Conservation (phyloP, 495 filamentous ascomycete genomes). For the Podospora pseudocomata region DNA sequence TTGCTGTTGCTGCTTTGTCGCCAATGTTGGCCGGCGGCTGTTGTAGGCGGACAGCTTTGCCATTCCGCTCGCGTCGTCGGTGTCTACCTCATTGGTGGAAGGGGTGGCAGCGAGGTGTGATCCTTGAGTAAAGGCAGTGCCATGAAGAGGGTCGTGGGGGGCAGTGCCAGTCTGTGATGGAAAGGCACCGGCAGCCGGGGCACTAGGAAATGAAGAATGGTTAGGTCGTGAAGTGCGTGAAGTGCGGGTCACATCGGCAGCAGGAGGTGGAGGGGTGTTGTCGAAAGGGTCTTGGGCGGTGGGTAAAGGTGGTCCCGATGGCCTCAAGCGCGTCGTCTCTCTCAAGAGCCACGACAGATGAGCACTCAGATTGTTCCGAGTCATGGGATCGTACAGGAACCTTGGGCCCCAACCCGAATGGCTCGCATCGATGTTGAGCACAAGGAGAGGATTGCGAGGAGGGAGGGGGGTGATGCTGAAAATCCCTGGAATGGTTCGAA, state of each 20-base stretch:
- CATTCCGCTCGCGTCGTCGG: background rate
- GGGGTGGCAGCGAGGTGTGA: background rate
- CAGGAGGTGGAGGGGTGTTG: slow-evolving; percentile 13
- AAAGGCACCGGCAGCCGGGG: background rate
- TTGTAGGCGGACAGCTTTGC: background rate
- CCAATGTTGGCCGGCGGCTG: background rate
- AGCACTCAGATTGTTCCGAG: slow-evolving; percentile 45
- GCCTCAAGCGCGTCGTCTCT: slow-evolving; percentile 34
- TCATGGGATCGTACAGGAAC: slow-evolving; percentile 52
- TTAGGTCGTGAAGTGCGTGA: background rate
- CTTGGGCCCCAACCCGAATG: slow-evolving; percentile 31
- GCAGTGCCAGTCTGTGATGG: background rate
- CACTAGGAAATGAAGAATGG: background rate
- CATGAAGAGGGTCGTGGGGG: background rate
- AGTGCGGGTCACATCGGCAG: background rate
- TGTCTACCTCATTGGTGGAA: background rate
- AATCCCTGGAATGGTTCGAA: slow-evolving; percentile 1
- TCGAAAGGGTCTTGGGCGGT: slow-evolving; percentile 24
- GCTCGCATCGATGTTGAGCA: slow-evolving; percentile 24
- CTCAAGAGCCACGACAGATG: slow-evolving; percentile 28
- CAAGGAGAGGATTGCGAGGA: background rate
- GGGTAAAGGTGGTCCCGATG: slow-evolving; percentile 32
- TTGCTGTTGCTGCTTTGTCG: background rate
- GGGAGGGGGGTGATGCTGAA: background rate
- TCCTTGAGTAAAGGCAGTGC: background rate